Evolutionary conservation across 495 filamentous ascomycete genomes (phyloP).

Genomic region (Neurospora cerealis): DNA sequence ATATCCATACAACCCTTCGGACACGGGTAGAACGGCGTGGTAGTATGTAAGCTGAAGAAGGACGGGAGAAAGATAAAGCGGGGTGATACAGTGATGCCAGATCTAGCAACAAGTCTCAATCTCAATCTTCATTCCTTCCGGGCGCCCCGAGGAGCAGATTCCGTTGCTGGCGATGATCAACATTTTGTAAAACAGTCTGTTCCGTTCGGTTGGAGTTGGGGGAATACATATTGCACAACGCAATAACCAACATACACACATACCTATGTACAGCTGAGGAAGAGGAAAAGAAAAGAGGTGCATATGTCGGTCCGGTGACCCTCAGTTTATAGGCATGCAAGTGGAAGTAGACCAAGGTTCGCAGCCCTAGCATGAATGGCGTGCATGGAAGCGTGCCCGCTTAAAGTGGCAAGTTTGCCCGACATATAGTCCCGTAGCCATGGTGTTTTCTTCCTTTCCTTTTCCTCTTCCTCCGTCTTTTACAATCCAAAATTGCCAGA

Average conservation of each 20-base stretch:
- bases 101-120: not conserved
- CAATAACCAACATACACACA: not conserved
- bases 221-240: not conserved
- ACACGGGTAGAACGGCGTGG: not conserved
- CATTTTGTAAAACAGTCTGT: not conserved
- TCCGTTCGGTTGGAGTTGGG: not conserved
- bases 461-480: not conserved
- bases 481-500: not conserved
- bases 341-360: not conserved
- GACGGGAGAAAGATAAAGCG: not conserved
- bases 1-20: not conserved
- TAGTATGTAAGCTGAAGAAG: not conserved
- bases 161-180: not conserved
- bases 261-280: not conserved
- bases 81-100: not conserved
- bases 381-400: not conserved
- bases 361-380: not conserved
- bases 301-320: not conserved
- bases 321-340: not conserved
- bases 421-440: not conserved
- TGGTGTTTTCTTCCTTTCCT: not conserved
- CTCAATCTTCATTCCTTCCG: not conserved
- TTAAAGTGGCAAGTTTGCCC: not conserved
- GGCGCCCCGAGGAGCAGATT: not conserved
- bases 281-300: not conserved